Percentiles rank a stretch among this genome's conserved stretches.
Conservation (phyloP, 768 basidiomycete genomes). For the Naganishia friedmannii region DNA sequence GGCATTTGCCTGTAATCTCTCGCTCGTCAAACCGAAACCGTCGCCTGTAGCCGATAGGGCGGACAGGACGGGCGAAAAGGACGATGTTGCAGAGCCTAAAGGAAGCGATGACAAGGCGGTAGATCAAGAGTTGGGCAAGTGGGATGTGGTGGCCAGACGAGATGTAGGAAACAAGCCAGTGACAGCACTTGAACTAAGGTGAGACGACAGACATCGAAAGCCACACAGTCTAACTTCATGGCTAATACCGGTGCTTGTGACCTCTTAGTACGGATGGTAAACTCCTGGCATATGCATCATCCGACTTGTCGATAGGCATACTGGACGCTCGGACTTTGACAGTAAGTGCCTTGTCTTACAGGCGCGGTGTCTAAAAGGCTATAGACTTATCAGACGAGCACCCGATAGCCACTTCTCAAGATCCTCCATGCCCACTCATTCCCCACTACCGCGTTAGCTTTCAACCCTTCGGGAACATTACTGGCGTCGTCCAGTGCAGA, state of each 20-base stretch:
- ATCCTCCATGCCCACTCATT: constrained; percentile 95
- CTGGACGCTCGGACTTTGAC: constrained; percentile 73
- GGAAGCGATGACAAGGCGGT: not conserved
- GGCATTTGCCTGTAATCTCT: constrained; percentile 15
- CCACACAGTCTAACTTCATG: not conserved
- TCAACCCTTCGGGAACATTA: constrained; percentile 76
- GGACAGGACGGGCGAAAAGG: not conserved
- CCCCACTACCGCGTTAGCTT: constrained; percentile 81
- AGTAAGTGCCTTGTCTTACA: constrained; percentile 56
- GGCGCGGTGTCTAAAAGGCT: not conserved
- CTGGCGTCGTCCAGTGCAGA: constrained; percentile 88
- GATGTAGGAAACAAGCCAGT: constrained; percentile 75
- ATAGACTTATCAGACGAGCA: not conserved
- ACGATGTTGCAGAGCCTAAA: not conserved
- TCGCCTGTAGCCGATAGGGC: not conserved
- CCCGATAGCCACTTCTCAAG: constrained; percentile 70
- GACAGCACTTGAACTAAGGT: constrained; percentile 89
- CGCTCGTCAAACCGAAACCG: constrained; percentile 13
- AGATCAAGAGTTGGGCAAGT: constrained; percentile 61
- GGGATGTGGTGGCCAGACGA: constrained; percentile 65
- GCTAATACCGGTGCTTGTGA: not conserved
- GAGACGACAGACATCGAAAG: constrained; percentile 32
- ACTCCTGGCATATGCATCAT: constrained; percentile 78
- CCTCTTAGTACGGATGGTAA: constrained; percentile 70
- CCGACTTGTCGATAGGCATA: constrained; percentile 79